These are phyloP conservation scores for Aspergillus incahuasiensis DNA, from an alignment of 495 filamentous ascomycete species.

Conservation along the genomic window DNA sequence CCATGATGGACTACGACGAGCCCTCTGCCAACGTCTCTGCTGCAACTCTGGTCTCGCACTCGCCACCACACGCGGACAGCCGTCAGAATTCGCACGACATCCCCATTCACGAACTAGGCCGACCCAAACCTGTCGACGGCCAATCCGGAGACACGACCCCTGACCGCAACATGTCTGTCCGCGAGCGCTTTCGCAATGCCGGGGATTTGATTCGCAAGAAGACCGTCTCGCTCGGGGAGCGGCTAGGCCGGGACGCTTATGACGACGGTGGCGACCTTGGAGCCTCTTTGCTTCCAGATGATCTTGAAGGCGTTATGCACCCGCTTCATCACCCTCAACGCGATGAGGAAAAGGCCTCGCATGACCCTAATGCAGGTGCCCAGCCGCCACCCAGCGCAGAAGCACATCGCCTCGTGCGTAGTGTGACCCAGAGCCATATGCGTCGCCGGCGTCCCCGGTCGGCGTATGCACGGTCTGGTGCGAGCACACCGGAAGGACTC, in stretches of 20 bases:
- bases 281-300: slow-evolving; percentile 32
- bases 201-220: slow-evolving; percentile 35
- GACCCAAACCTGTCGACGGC: not conserved
- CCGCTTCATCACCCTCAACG: slow-evolving; percentile 18
- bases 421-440: slow-evolving; percentile 31
- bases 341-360: slow-evolving; percentile 19
- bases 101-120: not conserved
- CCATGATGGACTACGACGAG: slow-evolving; percentile 1
- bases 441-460: slow-evolving; percentile 31
- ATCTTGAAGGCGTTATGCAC: slow-evolving; percentile 26
- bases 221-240: slow-evolving; percentile 30
- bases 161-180: slow-evolving; percentile 19
- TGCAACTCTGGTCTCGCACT: not conserved
- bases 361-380: slow-evolving; percentile 6
- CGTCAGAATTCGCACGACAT: not conserved
- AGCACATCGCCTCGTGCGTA: slow-evolving; percentile 42
- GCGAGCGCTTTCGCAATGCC: slow-evolving; percentile 30
- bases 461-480: slow-evolving; percentile 37
- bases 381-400: slow-evolving; percentile 32
- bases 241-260: slow-evolving; percentile 31
- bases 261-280: slow-evolving; percentile 38
- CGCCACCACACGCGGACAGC: not conserved
- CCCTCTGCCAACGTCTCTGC: not conserved
- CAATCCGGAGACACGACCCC: not conserved
- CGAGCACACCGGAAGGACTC: slow-evolving; percentile 34